Evolutionary conservation across 768 basidiomycete species (phyloP).

Genomic region (Russula brevipes): DNA sequence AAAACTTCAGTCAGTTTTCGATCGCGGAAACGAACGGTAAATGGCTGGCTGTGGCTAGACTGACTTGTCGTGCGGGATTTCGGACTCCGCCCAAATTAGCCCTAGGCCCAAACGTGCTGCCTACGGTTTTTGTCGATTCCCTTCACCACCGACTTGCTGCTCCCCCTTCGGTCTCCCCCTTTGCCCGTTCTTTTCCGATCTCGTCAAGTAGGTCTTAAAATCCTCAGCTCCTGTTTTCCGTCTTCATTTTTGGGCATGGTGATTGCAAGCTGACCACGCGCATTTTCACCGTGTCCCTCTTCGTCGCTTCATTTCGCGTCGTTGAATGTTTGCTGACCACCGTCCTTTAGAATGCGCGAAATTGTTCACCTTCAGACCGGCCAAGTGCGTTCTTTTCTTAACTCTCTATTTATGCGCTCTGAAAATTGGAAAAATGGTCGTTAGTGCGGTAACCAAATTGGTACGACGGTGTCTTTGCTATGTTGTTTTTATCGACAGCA

Average conservation of each 20-base stretch:
- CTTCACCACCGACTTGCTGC: constrained; percentile 18
- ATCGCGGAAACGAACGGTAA: too few species aligned
- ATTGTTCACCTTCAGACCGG: constrained; percentile 99
- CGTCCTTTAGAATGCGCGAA: constrained; percentile 80
- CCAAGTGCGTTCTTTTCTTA: constrained; percentile 55
- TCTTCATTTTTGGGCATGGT: background rate
- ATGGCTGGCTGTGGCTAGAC: constrained; percentile 1
- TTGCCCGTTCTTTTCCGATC: constrained; percentile 20
- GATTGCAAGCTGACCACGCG: background rate
- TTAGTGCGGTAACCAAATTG: constrained; percentile 95
- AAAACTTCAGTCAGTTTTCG: too few species aligned
- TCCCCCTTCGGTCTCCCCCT: constrained; percentile 19
- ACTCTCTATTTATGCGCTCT: background rate
- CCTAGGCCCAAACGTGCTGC: constrained; percentile 23
- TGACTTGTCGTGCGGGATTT: background rate
- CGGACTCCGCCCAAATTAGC: constrained; percentile 22
- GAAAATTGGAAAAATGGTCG: constrained; percentile 29
- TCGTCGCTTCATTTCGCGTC: constrained; percentile 20
- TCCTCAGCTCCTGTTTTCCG: background rate
- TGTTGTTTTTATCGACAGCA: background rate
- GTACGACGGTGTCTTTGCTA: constrained; percentile 43
- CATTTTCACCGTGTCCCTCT: constrained; percentile 2
- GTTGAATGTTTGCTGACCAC: constrained; percentile 3
- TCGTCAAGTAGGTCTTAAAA: constrained; percentile 19
- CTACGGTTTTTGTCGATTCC: constrained; percentile 23